Evolutionary conservation across 257 asterid genomes (phyloP).

Genomic region (Echites panduratus): DNA sequence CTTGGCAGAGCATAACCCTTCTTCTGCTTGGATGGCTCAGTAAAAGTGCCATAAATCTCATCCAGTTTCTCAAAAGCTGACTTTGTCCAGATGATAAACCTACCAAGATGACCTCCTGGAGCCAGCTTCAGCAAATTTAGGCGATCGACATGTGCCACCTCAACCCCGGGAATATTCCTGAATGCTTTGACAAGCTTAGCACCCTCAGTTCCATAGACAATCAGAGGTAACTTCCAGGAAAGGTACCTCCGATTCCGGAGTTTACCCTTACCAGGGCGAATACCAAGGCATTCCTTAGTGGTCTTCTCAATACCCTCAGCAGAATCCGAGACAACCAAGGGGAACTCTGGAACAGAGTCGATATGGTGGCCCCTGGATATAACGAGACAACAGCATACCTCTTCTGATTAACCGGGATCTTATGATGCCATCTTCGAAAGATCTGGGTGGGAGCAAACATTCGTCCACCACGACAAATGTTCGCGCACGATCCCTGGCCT

Average conservation of each 20-base stretch:
- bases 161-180: conserved; percentile 74
- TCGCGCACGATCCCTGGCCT: conserved; percentile 84
- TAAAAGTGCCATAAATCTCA: conserved; percentile 60
- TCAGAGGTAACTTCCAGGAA: conserved; percentile 66
- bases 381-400: conserved; percentile 65
- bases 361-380: conserved; percentile 71
- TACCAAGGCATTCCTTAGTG: conserved; percentile 51
- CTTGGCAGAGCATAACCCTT: conserved; percentile 62
- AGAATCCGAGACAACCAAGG: conserved; percentile 60
- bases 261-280: conserved; percentile 76
- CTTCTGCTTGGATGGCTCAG: conserved; percentile 62
- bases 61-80: conserved; percentile 75
- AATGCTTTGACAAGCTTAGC: conserved; percentile 74
- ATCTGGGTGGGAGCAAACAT: conserved; percentile 84
- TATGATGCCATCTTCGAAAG: conserved; percentile 76
- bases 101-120: conserved; percentile 80
- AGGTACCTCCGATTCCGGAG: conserved; percentile 68
- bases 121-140: conserved; percentile 64
- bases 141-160: conserved; percentile 60
- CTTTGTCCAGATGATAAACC: conserved; percentile 75
- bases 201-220: conserved; percentile 79
- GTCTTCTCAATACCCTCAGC: conserved; percentile 74
- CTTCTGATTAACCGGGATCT: conserved; percentile 62
- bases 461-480: conserved; percentile 91
- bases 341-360: conserved; percentile 66